Conservation (phyloP, 2,329 filamentous ascomycete genomes). For the Aspergillus sp. region DNA sequence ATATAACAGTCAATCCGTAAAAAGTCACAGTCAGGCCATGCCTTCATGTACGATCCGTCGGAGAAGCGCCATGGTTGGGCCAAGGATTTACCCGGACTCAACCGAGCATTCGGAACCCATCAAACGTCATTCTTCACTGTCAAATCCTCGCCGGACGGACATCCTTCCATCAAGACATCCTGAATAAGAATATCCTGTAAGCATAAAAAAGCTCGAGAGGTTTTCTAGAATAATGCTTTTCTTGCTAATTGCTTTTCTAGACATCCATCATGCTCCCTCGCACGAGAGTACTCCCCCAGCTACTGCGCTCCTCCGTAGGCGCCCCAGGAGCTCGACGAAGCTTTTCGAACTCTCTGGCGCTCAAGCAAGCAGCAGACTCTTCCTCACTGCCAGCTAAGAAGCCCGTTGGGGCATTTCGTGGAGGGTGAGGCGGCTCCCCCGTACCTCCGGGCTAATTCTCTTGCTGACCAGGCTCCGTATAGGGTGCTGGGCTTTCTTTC, state of each 20-base stretch:
- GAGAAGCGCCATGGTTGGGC: background rate
- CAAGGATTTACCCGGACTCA: constrained; percentile 3
- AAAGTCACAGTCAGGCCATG: too few species aligned
- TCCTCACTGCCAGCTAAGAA: constrained; percentile 48
- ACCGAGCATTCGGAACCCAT: constrained; percentile 4
- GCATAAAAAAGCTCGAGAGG: too few species aligned
- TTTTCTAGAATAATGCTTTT: too few species aligned
- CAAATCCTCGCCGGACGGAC: background rate
- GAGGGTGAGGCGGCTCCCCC: constrained; percentile 48
- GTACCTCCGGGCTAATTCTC: too few species aligned
- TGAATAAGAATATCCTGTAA: too few species aligned
- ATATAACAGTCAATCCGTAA: too few species aligned
- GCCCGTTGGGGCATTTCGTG: constrained; percentile 62
- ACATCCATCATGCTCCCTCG: background rate
- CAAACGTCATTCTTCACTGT: background rate
- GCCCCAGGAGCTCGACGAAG: constrained; percentile 10
- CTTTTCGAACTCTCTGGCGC: constrained; percentile 32
- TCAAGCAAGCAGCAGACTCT: constrained; percentile 22
- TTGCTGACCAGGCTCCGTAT: constrained; percentile 2
- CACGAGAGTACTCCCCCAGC: constrained; percentile 10
- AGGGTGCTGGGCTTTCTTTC: constrained; percentile 89
- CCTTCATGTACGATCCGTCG: background rate
- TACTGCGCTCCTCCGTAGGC: constrained; percentile 7
- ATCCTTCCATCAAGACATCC: too few species aligned
- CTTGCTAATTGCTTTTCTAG: background rate